Evolutionary conservation across 1,139 yeast species (phyloP), one percentile per base, ranked within the genome.

Genomic region (Fermentozyma sake): DNA sequence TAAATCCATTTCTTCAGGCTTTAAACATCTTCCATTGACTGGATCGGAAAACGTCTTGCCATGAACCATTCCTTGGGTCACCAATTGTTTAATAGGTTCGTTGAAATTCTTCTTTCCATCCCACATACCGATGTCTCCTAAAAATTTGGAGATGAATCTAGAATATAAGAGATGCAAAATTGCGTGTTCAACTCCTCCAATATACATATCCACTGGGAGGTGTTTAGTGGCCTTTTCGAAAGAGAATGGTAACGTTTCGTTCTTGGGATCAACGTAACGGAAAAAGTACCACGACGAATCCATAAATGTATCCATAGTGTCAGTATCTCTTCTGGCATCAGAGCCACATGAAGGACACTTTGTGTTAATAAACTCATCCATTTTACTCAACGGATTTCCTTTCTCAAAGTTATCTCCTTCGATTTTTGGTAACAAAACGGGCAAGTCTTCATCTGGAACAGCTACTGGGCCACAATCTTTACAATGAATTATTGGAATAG

Each of bases 31-130:
- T 0, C 91, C 94, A 22, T 71, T 79, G 0, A 54, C 57, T 1
- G 96, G 93, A 41, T 87, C 81, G 8, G 68, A 63, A 42, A 54
- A 83, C 0, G 98, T 91, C 46, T 75, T 77, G 2, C 97, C 97
- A 41, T 89, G 96, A 4, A 91, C 98, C 98, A 91, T 91, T 10
- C 98, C 98, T 50, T 89, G 98, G 2, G 97, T 89, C 2, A 91
- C 79, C 22, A 91, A 62, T 35, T 72, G 74, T 30, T 61, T 71
- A 43, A 91, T 76, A 1, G 98, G 97, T 48, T 91, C 98, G 18
- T 84, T 85, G 8, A 60, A 58, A 27, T 61, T 45, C 10, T 48
- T 48, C 4, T 42, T 28, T 2, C 69, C 68, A 4, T 72, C 62
- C 66, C 78, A 68, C 22, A 73, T 52, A 0, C 79, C 79, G 28